Base-by-base conservation (phyloP, 495 filamentous ascomycete species). In the Penicillium chermesinum region DNA sequence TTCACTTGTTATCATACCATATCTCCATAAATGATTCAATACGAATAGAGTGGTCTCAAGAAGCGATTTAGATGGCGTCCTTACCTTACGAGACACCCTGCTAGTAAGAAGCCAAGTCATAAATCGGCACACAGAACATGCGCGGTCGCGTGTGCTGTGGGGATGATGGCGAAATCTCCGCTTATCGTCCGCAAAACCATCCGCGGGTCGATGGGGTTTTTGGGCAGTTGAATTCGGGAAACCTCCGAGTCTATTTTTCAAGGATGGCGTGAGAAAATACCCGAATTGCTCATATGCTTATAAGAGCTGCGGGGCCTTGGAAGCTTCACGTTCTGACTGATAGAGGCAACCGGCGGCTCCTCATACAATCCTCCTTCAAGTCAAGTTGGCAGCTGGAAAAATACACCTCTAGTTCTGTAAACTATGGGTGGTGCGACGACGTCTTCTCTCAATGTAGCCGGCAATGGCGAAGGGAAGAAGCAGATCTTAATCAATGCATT, bases 401-500 rank as follows among this genome's bases (percentile, higher is more conserved):
- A n/a, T n/a, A n/a, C n/a, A n/a, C n/a, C n/a, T n/a, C n/a, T n/a
- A n/a, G n/a, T n/a, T 27, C 18, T 37, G 21, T 20, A 16, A 34
- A 22, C 10, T 7, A 64, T 64, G 62, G 56, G 56, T 19, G 56
- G 60, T 30, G 25, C 39, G 7, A 46, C 21, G 13, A 20, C 33
- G 14, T 38, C 10, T 4, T 10, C 25, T 4, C 25, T 30, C 25
- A 30, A 44, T 34, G 41, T 22, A 12, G 6, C 13, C 19, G 27
- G 20, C 33, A 56, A 52, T 54, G 49, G 53, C 49, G 25, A 4
- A 30, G n/a, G n/a, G n/a, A 83, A 78, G 58, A 83, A 83, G 61
- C 73, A 76, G 36, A 75, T 84, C 20, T 73, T 85, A 48, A 60
- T 85, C 48, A 84, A 85, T 63, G 82, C 80, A 20, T 85, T 85